Conservation (phyloP, 208 protist genomes). For the Strigomonas culicis region DNA sequence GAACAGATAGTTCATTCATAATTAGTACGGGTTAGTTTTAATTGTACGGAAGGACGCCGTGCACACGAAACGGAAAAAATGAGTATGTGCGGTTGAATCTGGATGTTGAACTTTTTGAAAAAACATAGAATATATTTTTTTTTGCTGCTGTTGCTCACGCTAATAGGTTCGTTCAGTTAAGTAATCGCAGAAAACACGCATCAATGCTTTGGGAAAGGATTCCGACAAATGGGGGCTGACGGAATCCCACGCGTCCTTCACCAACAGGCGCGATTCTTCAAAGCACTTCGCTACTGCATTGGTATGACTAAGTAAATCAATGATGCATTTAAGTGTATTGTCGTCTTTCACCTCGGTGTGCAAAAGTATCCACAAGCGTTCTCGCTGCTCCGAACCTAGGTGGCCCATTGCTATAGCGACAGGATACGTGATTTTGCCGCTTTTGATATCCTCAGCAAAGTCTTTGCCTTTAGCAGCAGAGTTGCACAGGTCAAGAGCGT, state of each 20-base stretch:
- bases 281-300: constrained; percentile 30
- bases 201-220: constrained; percentile 48
- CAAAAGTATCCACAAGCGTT: constrained; percentile 36
- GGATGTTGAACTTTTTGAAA: neutral
- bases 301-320: constrained; percentile 25
- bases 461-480: constrained; percentile 40
- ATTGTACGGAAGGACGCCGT: no score
- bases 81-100: neutral
- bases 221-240: constrained; percentile 37
- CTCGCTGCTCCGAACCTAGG: constrained; percentile 25
- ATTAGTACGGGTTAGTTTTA: no score
- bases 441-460: constrained; percentile 37
- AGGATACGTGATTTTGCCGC: constrained; percentile 65
- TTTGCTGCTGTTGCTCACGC: neutral
- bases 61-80: neutral
- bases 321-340: constrained; percentile 20
- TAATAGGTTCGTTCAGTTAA: constrained; percentile 15
- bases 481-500: constrained; percentile 40
- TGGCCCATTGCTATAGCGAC: constrained; percentile 37
- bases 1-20: no score
- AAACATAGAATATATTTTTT: neutral
- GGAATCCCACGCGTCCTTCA: constrained; percentile 32
- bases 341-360: constrained; percentile 15
- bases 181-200: constrained; percentile 43
- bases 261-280: constrained; percentile 22